These are phyloP conservation scores for Piper betle DNA, from an alignment of 164 flowering plant species.

Conservation along the genomic window DNA sequence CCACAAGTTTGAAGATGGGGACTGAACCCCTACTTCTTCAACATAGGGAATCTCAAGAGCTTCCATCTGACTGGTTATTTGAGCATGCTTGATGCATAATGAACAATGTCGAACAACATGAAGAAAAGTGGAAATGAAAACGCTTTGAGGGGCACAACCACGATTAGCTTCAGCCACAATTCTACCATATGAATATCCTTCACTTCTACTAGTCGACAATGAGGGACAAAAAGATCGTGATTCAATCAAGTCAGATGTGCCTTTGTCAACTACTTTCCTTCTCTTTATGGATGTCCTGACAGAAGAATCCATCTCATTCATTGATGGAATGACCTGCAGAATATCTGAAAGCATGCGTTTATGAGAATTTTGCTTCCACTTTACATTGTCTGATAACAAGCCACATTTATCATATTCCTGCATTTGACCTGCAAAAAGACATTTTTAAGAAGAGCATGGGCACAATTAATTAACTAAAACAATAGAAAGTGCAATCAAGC, in stretches of 20 bases:
- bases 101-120: conserved; percentile 93
- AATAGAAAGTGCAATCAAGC: too few species aligned
- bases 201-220: conserved; percentile 27
- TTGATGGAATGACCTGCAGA: conserved; percentile 59
- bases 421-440: conserved; percentile 37
- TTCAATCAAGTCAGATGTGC: conserved; percentile 10
- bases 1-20: conserved; percentile 80
- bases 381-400: conserved; percentile 21
- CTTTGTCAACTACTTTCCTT: conserved; percentile 33
- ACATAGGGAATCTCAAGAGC: conserved; percentile 80
- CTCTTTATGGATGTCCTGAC: conserved; percentile 30
- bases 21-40: conserved; percentile 78
- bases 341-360: conserved; percentile 69
- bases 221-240: conserved; percentile 20
- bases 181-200: conserved; percentile 49
- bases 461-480: too few species aligned
- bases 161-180: conserved; percentile 84
- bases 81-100: conserved; percentile 86
- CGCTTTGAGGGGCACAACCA: conserved; percentile 70
- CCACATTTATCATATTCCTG: conserved; percentile 26
- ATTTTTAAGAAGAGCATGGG: too few species aligned
- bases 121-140: conserved; percentile 74
- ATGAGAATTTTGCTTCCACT: conserved; percentile 29
- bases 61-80: conserved; percentile 93
- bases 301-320: conserved; percentile 27